These are phyloP conservation scores for Ceratopteris richardii DNA, from an alignment of 75 land plant species.

Conservation along the genomic window DNA sequence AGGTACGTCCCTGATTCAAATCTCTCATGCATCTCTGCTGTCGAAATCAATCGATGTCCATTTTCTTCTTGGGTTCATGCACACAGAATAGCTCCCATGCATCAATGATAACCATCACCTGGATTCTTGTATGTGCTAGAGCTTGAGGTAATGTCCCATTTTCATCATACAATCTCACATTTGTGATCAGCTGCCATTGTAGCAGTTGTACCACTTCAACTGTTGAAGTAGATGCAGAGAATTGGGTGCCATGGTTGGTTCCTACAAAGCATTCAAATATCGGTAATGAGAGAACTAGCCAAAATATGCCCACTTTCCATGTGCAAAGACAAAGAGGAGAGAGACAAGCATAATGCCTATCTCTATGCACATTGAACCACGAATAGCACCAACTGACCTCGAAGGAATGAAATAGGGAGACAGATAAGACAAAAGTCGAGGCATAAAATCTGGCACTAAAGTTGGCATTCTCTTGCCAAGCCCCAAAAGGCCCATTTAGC, in stretches of 20 bases:
- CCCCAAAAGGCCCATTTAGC: not conserved
- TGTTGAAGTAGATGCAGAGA: slow-evolving; percentile 46
- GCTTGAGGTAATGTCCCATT: slow-evolving; percentile 56
- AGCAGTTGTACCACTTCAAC: slow-evolving; percentile 58
- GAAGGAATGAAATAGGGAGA: not conserved
- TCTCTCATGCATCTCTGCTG: no score
- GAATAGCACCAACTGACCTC: not conserved
- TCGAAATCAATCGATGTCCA: no score
- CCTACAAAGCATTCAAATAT: slow-evolving; percentile 49
- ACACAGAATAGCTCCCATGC: no score
- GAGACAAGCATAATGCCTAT: no score
- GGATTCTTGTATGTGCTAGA: slow-evolving; percentile 45
- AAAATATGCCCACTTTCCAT: no score
- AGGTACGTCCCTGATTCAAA: no score
- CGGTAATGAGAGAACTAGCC: no score
- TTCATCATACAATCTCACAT: slow-evolving; percentile 74
- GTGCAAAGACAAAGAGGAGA: no score
- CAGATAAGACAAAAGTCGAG: not conserved
- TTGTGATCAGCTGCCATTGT: slow-evolving; percentile 40
- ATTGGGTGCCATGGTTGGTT: slow-evolving; percentile 63
- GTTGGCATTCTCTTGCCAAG: not conserved
- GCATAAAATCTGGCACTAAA: not conserved
- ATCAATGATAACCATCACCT: slow-evolving; percentile 60
- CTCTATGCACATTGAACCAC: no score
- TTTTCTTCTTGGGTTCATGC: no score